phyloP scores from a whole-genome alignment of 768 basidiomycete species.

The Phanerochaete carnosa region DNA sequence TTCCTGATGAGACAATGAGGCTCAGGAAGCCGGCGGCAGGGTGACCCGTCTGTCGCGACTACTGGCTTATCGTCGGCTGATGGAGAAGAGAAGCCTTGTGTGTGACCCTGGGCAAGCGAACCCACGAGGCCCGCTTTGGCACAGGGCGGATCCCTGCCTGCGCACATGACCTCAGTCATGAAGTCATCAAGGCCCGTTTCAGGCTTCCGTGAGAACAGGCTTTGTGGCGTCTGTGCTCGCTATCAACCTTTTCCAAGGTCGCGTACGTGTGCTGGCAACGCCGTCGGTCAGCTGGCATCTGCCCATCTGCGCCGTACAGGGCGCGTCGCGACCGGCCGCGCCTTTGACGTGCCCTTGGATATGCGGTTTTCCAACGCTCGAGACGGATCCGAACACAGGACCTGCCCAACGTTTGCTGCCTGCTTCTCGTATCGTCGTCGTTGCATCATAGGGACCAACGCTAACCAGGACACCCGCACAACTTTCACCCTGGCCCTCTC shows the following conservation, averaged over 20 bases:
- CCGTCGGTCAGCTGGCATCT: too few relatives aligned
- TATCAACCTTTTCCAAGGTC: neutral
- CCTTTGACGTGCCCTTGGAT: too few relatives aligned
- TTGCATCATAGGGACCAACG: neutral
- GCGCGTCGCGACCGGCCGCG: too few relatives aligned
- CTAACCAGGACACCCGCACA: neutral
- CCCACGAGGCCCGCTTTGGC: neutral
- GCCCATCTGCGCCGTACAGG: too few relatives aligned
- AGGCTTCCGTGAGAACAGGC: neutral
- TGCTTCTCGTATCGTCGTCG: neutral
- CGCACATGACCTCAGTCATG: neutral
- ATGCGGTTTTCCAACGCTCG: too few relatives aligned
- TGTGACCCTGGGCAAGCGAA: neutral
- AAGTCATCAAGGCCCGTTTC: neutral
- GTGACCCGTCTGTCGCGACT: neutral
- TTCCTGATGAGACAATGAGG: neutral
- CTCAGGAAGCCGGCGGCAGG: neutral
- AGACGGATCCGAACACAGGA: too few relatives aligned
- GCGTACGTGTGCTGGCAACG: too few relatives aligned
- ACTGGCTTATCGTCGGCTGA: neutral
- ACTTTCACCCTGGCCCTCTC: neutral
- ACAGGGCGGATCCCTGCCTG: neutral
- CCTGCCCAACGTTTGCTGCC: neutral
- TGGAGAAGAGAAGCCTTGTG: neutral
- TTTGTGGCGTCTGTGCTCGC: neutral